Conservation (phyloP, 1,139 yeast species). For the Hyphopichia wangnamkhiaoensis region DNA sequence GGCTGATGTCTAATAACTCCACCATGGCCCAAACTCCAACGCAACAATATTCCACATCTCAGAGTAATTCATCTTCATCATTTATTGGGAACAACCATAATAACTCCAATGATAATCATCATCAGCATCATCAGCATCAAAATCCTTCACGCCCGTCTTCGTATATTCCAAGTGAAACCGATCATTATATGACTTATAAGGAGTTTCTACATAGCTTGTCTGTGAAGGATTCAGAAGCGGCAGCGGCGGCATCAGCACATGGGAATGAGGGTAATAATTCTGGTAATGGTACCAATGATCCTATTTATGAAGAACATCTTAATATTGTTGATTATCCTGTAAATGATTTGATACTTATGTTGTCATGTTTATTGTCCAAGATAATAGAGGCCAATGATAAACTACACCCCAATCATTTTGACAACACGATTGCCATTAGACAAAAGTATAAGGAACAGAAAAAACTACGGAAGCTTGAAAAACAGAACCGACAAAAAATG, state of each 20-base stretch:
- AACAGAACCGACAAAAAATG: conserved; percentile 14
- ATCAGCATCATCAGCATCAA: conserved; percentile 7
- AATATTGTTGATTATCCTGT: conserved; percentile 86
- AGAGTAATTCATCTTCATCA: conserved; percentile 4
- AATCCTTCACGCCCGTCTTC: conserved; percentile 7
- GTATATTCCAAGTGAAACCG: conserved; percentile 30
- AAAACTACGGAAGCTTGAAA: conserved; percentile 22
- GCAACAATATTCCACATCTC: conserved; percentile 4
- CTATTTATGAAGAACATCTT: conserved; percentile 50
- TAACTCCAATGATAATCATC: conserved; percentile 8
- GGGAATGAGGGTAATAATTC: not conserved
- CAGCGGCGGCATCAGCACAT: conserved; percentile 7
- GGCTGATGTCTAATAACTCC: conserved; percentile 4
- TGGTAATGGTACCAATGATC: conserved; percentile 13
- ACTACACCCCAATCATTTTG: conserved; percentile 72
- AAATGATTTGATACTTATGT: conserved; percentile 77
- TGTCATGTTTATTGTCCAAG: conserved; percentile 79
- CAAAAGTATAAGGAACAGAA: conserved; percentile 44
- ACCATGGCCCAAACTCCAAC: conserved; percentile 5
- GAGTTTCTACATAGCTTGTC: conserved; percentile 41
- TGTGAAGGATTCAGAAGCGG: conserved; percentile 19
- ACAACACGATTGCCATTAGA: conserved; percentile 48
- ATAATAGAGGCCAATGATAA: conserved; percentile 92
- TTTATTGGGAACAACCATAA: no score
- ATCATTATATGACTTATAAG: conserved; percentile 46